Base-by-base conservation (phyloP, 306 rosid species). In the Morella rubra region DNA sequence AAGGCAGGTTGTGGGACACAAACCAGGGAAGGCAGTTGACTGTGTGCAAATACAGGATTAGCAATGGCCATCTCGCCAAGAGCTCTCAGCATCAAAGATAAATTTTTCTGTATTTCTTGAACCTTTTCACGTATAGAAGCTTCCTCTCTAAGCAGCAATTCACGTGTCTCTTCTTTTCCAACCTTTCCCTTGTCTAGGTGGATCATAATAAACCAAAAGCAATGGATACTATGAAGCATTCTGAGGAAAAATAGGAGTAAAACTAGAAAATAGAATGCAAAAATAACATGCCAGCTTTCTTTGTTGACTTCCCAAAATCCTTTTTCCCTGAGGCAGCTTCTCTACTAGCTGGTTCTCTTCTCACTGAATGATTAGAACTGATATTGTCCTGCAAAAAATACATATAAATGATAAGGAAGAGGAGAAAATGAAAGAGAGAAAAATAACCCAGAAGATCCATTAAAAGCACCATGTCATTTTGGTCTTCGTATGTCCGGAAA, bases 151-250 rank as follows among this genome's bases (percentile, higher is more conserved):
- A 92, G 97, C 45, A 80, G 83, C 73, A 89, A 85, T 67, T 92
- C 99, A 42, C 99, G 88, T 62, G 97, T 97, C 88, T 95, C 97
- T 81, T 92, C 97, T 81, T 95, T 95, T 32, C 93, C 96, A 15
- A 97, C 90, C 85, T 86, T 95, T 47, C 92, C 92, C 82, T 95
- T 95, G 76, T 95, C 99, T 92, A 83, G 47, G 67, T 19, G 44
- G 77, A 78, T 46, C 74, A 60, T 53, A 73, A 46, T 49, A 72
- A 52, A 59, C 49, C 18, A 22, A 37, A 44, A 71, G 47, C 61
- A 73, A 12, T 19, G 61, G 37, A 79, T 8, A 46, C 44, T 6
- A 50, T 1, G 54, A 53, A 68, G 72, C 32, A 74, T 60, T 71
- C 44, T 50, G 50, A 70, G 20, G 44, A 54, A 76, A 71, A 15